Conservation (phyloP, 805 yeast genomes). For the Teunomyces pallodes region DNA sequence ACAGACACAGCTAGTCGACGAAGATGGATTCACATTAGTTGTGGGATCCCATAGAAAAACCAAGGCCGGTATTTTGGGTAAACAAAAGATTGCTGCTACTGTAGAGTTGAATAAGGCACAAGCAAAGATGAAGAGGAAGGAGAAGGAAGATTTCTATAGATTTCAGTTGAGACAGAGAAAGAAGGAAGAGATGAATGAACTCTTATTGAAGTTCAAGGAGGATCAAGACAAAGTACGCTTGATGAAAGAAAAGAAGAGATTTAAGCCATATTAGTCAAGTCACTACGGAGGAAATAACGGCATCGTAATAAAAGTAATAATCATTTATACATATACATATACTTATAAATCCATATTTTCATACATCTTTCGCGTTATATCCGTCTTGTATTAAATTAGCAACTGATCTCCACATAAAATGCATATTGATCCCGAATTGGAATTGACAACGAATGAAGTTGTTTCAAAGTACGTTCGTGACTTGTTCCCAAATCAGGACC, state of each 20-base stretch:
- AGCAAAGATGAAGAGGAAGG: constrained; percentile 63
- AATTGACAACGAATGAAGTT: background rate
- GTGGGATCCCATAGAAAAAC: constrained; percentile 86
- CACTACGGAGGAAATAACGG: background rate
- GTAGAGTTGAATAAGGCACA: constrained; percentile 36
- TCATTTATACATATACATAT: background rate
- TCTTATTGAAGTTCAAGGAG: constrained; percentile 77
- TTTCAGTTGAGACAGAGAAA: constrained; percentile 94
- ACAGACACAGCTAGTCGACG: constrained; percentile 71
- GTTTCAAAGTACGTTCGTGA: constrained; percentile 6
- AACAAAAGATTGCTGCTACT: constrained; percentile 41
- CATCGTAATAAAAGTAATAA: background rate
- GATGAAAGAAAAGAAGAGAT: constrained; percentile 78
- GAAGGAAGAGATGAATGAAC: constrained; percentile 87
- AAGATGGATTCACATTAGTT: constrained; percentile 90
- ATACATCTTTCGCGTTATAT: background rate
- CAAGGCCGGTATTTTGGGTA: constrained; percentile 65
- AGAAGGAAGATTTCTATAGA: constrained; percentile 88
- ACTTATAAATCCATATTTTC: background rate
- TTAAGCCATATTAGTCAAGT: constrained; percentile 67
- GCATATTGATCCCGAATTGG: background rate
- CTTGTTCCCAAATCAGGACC: constrained; percentile 9
- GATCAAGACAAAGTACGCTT: constrained; percentile 83
- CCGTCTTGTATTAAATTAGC: no score
- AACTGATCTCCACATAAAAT: background rate